Conservation (phyloP, 108 stramenopile genomes). For the Skeletonema marinoi region DNA sequence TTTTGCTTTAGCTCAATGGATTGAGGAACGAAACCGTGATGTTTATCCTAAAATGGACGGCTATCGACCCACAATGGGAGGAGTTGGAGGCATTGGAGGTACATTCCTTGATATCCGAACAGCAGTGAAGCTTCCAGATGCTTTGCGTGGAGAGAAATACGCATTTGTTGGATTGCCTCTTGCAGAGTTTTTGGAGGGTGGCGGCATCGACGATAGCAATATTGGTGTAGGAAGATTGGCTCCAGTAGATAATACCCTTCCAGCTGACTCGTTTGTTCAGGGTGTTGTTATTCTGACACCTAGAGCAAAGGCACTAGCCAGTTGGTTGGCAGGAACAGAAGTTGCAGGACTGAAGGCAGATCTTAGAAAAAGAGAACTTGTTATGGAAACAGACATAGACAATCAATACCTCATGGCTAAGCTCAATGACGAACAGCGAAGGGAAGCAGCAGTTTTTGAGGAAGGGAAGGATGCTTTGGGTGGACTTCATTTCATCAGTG, state of each 20-base stretch:
- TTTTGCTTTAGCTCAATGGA: constrained; percentile 89
- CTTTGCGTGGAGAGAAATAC: constrained; percentile 94
- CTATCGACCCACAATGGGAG: constrained; percentile 71
- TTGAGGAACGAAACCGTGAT: constrained; percentile 87
- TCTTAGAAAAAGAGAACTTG: constrained; percentile 81
- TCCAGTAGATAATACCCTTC: constrained; percentile 54
- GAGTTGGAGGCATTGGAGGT: constrained; percentile 52
- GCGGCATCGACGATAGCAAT: constrained; percentile 71
- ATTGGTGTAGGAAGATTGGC: constrained; percentile 86
- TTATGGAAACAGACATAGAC: constrained; percentile 95
- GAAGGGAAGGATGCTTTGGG: constrained; percentile 87
- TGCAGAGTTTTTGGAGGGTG: constrained; percentile 87
- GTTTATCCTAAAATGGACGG: constrained; percentile 90
- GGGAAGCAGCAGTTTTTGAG: constrained; percentile 91
- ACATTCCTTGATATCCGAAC: constrained; percentile 84
- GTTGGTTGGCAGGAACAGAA: constrained; percentile 95
- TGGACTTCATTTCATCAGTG: constrained; percentile 93
- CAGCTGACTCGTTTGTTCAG: constrained; percentile 91
- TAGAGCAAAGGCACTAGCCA: constrained; percentile 85
- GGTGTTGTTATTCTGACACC: constrained; percentile 90
- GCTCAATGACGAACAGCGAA: constrained; percentile 83
- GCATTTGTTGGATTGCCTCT: constrained; percentile 93
- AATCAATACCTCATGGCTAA: constrained; percentile 92
- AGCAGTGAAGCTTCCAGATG: constrained; percentile 93
- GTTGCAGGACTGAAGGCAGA: constrained; percentile 83